Percentiles rank a stretch among this genome's conserved stretches.
These are phyloP conservation scores for Fusarium vanettenii DNA, from an alignment of 2,329 filamentous ascomycete species.

Conservation along the genomic window DNA sequence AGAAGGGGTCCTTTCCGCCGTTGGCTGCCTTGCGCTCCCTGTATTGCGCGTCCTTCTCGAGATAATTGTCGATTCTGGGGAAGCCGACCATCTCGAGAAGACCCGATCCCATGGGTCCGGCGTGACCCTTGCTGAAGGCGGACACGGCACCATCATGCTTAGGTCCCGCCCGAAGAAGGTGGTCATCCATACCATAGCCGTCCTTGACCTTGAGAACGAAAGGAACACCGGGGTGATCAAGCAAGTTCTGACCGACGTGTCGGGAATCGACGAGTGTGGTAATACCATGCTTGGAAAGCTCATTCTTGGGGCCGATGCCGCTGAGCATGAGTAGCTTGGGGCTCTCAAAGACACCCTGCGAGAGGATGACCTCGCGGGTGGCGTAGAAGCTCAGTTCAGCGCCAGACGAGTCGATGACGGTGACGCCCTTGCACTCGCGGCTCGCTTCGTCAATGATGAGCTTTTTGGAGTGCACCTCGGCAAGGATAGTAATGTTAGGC, in stretches of 20 bases:
- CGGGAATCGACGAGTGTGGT: slow-evolving; percentile 64
- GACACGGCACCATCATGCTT: slow-evolving; percentile 49
- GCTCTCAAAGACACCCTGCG: slow-evolving; percentile 68
- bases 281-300: slow-evolving; percentile 65
- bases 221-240: slow-evolving; percentile 59
- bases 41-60: slow-evolving; percentile 62
- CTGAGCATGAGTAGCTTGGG: slow-evolving; percentile 74
- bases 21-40: slow-evolving; percentile 53
- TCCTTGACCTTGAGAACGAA: slow-evolving; percentile 48
- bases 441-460: slow-evolving; percentile 59
- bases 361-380: slow-evolving; percentile 60
- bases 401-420: slow-evolving; percentile 51
- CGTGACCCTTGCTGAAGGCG: slow-evolving; percentile 39
- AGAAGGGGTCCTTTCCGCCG: slow-evolving; percentile 63
- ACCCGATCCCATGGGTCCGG: slow-evolving; percentile 54
- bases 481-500: slow-evolving; percentile 64
- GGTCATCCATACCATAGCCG: slow-evolving; percentile 53
- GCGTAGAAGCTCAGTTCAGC: slow-evolving; percentile 59
- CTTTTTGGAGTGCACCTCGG: slow-evolving; percentile 60
- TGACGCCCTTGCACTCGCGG: slow-evolving; percentile 56
- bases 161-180: slow-evolving; percentile 53
- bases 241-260: slow-evolving; percentile 72
- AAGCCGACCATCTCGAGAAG: slow-evolving; percentile 65
- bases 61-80: slow-evolving; percentile 66
- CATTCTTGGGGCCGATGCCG: slow-evolving; percentile 67